Evolutionary conservation across 2,329 filamentous ascomycete species (phyloP).

Genomic region (Neoscytalidium dimidiatum): DNA sequence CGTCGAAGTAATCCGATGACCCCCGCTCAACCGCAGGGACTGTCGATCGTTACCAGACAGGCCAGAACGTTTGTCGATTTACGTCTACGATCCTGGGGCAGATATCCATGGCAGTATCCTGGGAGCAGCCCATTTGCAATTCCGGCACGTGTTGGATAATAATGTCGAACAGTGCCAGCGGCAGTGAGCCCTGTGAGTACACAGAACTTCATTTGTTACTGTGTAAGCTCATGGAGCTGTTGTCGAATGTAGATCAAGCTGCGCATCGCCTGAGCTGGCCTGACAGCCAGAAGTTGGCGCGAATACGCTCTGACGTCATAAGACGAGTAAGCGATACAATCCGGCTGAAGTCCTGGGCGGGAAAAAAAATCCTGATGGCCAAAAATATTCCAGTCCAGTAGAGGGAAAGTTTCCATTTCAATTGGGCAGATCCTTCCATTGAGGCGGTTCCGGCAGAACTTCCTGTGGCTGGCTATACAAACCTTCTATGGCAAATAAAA

Average conservation of each 20-base stretch:
- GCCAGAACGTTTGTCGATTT: conserved; percentile 16
- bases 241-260: not conserved
- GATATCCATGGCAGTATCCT: conserved; percentile 1
- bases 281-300: not conserved
- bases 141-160: not conserved
- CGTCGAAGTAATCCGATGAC: conserved; percentile 20
- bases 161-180: conserved; percentile 2
- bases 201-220: not conserved
- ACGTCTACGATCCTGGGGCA: conserved; percentile 18
- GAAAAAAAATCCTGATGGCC: conserved; percentile 6
- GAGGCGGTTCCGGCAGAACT: not conserved
- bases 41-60: conserved; percentile 16
- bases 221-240: conserved; percentile 1
- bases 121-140: not conserved
- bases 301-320: conserved; percentile 14
- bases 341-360: conserved; percentile 2
- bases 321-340: conserved; percentile 19
- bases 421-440: not conserved
- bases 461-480: conserved; percentile 21
- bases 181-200: not conserved
- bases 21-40: conserved; percentile 7
- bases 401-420: not conserved
- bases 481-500: conserved; percentile 18
- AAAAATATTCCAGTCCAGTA: conserved; percentile 4
- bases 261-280: not conserved